These are phyloP conservation scores for Fusarium drepaniforme DNA, from an alignment of 2,329 filamentous ascomycete genomes.

Conservation along the genomic window DNA sequence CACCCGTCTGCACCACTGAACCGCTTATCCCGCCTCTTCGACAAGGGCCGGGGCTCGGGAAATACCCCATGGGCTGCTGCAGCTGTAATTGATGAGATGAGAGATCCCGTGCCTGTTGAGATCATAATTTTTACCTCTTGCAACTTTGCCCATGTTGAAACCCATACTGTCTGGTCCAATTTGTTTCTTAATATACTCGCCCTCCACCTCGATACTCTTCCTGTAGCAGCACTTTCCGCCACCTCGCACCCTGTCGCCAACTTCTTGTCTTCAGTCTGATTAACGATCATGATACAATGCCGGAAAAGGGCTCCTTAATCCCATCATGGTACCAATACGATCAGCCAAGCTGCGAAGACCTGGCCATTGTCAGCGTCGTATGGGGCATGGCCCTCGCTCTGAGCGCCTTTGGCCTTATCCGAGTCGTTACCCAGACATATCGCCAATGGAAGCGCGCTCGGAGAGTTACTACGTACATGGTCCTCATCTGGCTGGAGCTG, in stretches of 20 bases:
- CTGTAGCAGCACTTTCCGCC: neutral
- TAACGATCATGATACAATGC: slow-evolving; percentile 40
- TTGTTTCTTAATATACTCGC: neutral
- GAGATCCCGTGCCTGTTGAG: slow-evolving; percentile 11
- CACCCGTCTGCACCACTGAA: slow-evolving; percentile 19
- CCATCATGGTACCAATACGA: slow-evolving; percentile 41
- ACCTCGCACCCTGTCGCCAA: neutral
- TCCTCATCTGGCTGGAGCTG: slow-evolving; percentile 56
- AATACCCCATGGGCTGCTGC: slow-evolving; percentile 13
- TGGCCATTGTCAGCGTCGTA: slow-evolving; percentile 51
- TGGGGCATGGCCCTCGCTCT: slow-evolving; percentile 54
- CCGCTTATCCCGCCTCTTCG: slow-evolving; percentile 25
- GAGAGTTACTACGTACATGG: slow-evolving; percentile 52
- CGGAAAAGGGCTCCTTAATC: slow-evolving; percentile 33
- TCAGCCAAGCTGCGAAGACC: slow-evolving; percentile 43
- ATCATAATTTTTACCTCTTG: slow-evolving; percentile 20
- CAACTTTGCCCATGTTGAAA: slow-evolving; percentile 16
- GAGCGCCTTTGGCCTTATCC: slow-evolving; percentile 49
- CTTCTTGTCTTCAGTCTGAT: neutral
- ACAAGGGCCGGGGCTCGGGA: slow-evolving; percentile 14
- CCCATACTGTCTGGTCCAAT: neutral
- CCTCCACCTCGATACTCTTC: neutral
- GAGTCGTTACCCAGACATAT: slow-evolving; percentile 51
- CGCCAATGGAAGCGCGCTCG: slow-evolving; percentile 47
- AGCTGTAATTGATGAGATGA: slow-evolving; percentile 14